Conservation (phyloP, 2,329 filamentous ascomycete genomes). For the Claviceps pazoutovae region DNA sequence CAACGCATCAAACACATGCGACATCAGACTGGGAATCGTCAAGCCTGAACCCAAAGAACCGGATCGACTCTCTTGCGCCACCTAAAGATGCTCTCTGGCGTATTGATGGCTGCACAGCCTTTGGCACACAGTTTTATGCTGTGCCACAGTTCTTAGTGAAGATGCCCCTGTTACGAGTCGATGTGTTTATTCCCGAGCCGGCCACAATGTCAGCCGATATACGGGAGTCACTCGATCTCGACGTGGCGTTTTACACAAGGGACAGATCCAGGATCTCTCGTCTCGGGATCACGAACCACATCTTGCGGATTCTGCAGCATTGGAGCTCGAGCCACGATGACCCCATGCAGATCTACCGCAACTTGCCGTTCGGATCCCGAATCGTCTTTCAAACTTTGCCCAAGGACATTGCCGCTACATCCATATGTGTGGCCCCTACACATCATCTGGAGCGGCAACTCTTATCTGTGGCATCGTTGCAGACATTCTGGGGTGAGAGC, state of each 20-base stretch:
- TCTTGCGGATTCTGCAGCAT: slow-evolving; percentile 38
- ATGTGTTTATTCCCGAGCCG: slow-evolving; percentile 42
- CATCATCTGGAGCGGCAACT: slow-evolving; percentile 40
- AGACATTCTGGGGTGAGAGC: slow-evolving; percentile 27
- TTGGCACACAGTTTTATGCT: slow-evolving; percentile 44
- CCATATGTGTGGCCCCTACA: slow-evolving; percentile 33
- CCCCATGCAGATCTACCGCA: slow-evolving; percentile 24
- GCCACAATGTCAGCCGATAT: slow-evolving; percentile 26
- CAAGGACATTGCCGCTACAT: slow-evolving; percentile 29
- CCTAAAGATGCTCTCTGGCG: slow-evolving; percentile 36
- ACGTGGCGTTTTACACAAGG: slow-evolving; percentile 41
- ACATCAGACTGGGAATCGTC: slow-evolving; percentile 30
- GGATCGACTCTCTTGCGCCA: slow-evolving; percentile 40
- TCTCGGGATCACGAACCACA: slow-evolving; percentile 38
- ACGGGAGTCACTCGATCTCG: slow-evolving; percentile 31
- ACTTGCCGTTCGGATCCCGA: slow-evolving; percentile 41
- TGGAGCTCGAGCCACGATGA: slow-evolving; percentile 29
- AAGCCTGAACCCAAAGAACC: slow-evolving; percentile 44
- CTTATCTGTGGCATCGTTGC: slow-evolving; percentile 28
- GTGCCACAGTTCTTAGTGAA: slow-evolving; percentile 35
- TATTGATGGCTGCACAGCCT: slow-evolving; percentile 42
- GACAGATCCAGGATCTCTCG: slow-evolving; percentile 31
- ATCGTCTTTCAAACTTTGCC: slow-evolving; percentile 40
- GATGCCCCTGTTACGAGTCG: slow-evolving; percentile 38
- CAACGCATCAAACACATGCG: not conserved